These are phyloP conservation scores for Trichoderma hamatum DNA, from an alignment of 2,329 filamentous ascomycete species.

Conservation along the genomic window DNA sequence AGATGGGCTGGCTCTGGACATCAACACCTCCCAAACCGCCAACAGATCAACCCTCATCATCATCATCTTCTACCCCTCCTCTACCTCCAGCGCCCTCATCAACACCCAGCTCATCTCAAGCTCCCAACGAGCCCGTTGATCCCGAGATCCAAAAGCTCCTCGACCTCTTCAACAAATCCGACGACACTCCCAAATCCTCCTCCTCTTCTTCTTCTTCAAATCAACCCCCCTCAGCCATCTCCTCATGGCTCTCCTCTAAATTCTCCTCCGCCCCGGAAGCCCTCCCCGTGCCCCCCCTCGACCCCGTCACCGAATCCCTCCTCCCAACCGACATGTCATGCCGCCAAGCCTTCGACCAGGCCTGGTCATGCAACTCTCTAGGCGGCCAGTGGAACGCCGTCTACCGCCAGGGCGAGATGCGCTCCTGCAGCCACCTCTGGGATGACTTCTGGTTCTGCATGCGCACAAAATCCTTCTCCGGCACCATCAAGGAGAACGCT, in stretches of 20 bases:
- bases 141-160: slow-evolving; percentile 60
- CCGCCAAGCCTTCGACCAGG: slow-evolving; percentile 84
- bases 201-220: slow-evolving; percentile 33
- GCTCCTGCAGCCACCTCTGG: slow-evolving; percentile 83
- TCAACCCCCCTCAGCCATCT: slow-evolving; percentile 31
- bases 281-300: slow-evolving; percentile 37
- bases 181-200: slow-evolving; percentile 34
- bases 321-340: slow-evolving; percentile 87
- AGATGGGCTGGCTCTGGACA: slow-evolving; percentile 67
- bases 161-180: slow-evolving; percentile 46
- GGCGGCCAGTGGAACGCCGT: slow-evolving; percentile 90
- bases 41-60: slow-evolving; percentile 32
- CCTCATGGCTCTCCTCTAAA: slow-evolving; percentile 41
- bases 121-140: slow-evolving; percentile 43
- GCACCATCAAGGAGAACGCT: slow-evolving; percentile 61
- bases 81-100: slow-evolving; percentile 27
- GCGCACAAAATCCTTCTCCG: slow-evolving; percentile 69
- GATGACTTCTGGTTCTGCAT: slow-evolving; percentile 98
- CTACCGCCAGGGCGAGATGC: slow-evolving; percentile 81
- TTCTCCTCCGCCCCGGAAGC: slow-evolving; percentile 28
- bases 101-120: slow-evolving; percentile 30
- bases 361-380: slow-evolving; percentile 90
- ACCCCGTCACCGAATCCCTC: slow-evolving; percentile 65
- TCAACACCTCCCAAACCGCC: slow-evolving; percentile 41
- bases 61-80: slow-evolving; percentile 32